Percentiles rank a stretch among this genome's conserved stretches.
phyloP scores from a whole-genome alignment of 257 asterid genomes.

The Solanum clarkiae region DNA sequence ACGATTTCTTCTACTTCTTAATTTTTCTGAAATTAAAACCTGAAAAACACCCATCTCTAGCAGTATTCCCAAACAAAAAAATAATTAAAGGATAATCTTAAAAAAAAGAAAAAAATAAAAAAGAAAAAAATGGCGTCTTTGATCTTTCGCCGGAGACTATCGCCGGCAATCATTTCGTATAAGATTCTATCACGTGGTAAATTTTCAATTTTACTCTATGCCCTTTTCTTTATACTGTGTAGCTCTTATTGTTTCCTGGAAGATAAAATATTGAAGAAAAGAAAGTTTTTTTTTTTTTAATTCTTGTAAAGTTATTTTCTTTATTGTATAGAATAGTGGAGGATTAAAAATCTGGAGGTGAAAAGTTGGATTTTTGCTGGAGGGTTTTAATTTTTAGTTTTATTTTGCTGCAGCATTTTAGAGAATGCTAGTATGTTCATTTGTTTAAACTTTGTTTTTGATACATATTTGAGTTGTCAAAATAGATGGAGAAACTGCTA shows the following conservation, averaged over 20 bases:
- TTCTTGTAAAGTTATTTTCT: not conserved
- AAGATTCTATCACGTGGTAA: conserved; percentile 25
- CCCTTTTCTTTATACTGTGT: not conserved
- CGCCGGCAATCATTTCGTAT: not conserved
- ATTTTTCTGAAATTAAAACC: not conserved
- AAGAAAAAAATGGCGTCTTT: conserved; percentile 31
- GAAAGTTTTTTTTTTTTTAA: not conserved
- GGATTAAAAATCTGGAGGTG: not conserved
- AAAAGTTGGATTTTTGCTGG: not conserved
- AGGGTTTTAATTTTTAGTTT: too few relatives aligned
- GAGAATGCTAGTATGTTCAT: not conserved
- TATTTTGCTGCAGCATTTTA: not conserved
- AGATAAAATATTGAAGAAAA: not conserved
- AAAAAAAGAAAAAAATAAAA: not conserved
- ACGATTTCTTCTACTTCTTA: not conserved
- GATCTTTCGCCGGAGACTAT: conserved; percentile 34
- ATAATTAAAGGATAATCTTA: not conserved
- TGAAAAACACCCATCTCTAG: not conserved
- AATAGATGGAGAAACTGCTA: not conserved
- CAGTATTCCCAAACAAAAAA: not conserved
- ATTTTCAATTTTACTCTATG: not conserved
- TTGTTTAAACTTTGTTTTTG: not conserved
- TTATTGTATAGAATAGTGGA: not conserved
- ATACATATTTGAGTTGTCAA: not conserved
- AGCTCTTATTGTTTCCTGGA: not conserved